These are phyloP conservation scores for Boletus barrowsii DNA, from an alignment of 768 basidiomycete genomes.

Conservation along the genomic window DNA sequence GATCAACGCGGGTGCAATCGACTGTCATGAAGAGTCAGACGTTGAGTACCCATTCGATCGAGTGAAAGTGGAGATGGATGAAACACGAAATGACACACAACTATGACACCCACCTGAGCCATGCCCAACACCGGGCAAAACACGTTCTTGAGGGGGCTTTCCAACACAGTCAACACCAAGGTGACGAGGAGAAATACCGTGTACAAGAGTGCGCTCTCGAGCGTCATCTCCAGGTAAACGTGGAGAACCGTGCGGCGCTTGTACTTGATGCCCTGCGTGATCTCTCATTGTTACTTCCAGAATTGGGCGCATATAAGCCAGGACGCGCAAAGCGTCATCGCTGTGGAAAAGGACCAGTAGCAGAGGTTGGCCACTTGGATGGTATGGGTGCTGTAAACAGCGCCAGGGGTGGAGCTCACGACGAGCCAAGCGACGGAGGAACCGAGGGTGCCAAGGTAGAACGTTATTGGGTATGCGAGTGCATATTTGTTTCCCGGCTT, in stretches of 20 bases:
- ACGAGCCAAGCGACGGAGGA: conserved; percentile 18
- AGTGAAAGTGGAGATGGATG: background rate
- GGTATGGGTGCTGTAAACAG: conserved; percentile 12
- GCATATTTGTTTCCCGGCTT: background rate
- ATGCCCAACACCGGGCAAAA: conserved; percentile 22
- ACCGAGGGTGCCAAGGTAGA: conserved; percentile 18
- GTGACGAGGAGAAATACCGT: conserved; percentile 10
- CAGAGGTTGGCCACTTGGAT: conserved; percentile 13
- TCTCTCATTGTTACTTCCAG: conserved; percentile 14
- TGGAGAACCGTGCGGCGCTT: conserved; percentile 19
- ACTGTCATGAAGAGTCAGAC: background rate
- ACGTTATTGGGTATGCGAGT: background rate
- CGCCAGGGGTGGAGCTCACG: conserved; percentile 10
- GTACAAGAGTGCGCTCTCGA: conserved; percentile 23
- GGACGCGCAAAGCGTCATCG: conserved; percentile 16
- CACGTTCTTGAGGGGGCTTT: conserved; percentile 23
- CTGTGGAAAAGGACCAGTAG: conserved; percentile 15
- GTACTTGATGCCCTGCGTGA: conserved; percentile 4
- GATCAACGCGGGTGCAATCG: conserved; percentile 19
- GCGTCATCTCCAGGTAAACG: conserved; percentile 24
- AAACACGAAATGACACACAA: background rate
- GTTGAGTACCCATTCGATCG: background rate
- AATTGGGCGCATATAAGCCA: conserved; percentile 12
- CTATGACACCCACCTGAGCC: conserved; percentile 18
- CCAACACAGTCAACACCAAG: conserved; percentile 11